A percentile compares a stretch with the other conserved stretches of the same genome.
These are phyloP conservation scores for Rhytidhysteron rufulum DNA, from an alignment of 2,329 filamentous ascomycete species.

Conservation along the genomic window DNA sequence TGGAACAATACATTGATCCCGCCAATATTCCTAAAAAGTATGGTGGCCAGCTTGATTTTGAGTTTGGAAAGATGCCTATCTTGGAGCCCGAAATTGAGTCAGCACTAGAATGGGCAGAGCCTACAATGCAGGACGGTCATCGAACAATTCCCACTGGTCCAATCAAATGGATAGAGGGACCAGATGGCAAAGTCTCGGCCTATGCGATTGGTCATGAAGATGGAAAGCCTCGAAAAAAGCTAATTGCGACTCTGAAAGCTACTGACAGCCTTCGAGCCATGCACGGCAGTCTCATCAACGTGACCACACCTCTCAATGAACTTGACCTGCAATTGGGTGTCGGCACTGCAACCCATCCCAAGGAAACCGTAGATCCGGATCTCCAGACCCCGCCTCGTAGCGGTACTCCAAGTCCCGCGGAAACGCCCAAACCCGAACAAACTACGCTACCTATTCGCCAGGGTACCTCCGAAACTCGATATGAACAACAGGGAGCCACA, in stretches of 20 bases:
- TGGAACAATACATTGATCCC: slow-evolving; percentile 76
- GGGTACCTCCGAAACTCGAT: slow-evolving; percentile 41
- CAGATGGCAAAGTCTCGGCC: slow-evolving; percentile 41
- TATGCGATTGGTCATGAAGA: slow-evolving; percentile 43
- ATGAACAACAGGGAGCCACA: slow-evolving; percentile 40
- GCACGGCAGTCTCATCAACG: slow-evolving; percentile 16
- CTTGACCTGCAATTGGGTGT: slow-evolving; percentile 24
- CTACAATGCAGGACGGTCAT: slow-evolving; percentile 25
- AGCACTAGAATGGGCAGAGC: slow-evolving; percentile 39
- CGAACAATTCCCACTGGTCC: slow-evolving; percentile 46
- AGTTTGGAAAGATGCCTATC: slow-evolving; percentile 70
- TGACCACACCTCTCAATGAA: slow-evolving; percentile 26
- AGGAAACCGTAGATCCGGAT: slow-evolving; percentile 16
- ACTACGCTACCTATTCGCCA: slow-evolving; percentile 23
- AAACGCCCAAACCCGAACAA: slow-evolving; percentile 1
- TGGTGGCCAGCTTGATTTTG: slow-evolving; percentile 79
- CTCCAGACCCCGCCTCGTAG: slow-evolving; percentile 11
- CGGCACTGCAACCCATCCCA: slow-evolving; percentile 35
- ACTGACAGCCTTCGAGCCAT: slow-evolving; percentile 25
- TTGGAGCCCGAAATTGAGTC: slow-evolving; percentile 57
- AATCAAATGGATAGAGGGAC: slow-evolving; percentile 43
- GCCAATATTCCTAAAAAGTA: slow-evolving; percentile 85
- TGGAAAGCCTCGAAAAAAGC: slow-evolving; percentile 35
- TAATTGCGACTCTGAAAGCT: slow-evolving; percentile 37
- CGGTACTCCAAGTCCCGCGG: slow-evolving; percentile 4